Base-by-base conservation (phyloP, 78 protist species). In the Chrysochromulina parva region DNA sequence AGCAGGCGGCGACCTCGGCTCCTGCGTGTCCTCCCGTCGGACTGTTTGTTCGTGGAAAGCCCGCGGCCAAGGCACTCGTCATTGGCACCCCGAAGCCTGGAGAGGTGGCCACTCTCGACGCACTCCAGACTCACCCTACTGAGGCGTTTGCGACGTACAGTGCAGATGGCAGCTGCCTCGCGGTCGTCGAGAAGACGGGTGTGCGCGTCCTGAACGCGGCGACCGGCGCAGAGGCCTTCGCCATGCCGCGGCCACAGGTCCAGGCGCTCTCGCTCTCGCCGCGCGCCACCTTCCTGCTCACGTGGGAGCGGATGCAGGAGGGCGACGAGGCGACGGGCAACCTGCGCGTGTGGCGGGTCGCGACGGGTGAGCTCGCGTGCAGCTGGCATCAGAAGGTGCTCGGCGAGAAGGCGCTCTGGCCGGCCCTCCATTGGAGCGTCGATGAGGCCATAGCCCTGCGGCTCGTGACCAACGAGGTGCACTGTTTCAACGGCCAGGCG, bases 241-340 rank as follows among this genome's bases (percentile, higher is more conserved):
- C 58, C 52, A 10, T 78, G 13, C 3, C 28, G 59, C 38, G 71
- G 22, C 52, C 78, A 50, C 38, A 2, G 11, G 76, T 80, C 9
- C 22, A 7, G 20, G 92, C 88, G 22, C 3, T 73, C n/a, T 47
- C 87, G 3, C 69, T 74, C 60, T 90, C 92, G 50, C 88, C 92
- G 55, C 2, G 2, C 20, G 88, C 74, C 55, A 76, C 59, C n/a
- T 90, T 28, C 62, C 17, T 90, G 7, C 76, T 59, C 54, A 90
- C 92, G 50, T 90, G 92, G 92, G 92, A 90, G 60, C 76, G 62
- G 88, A 58, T 90, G 17, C 53, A 57, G 10, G 92, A 90, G 10
- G 92, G 69, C 54, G 67, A 22, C 47, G 9, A 47, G 14, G 92
- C 71, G 9, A 38, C 38, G 38, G 91, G 91, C 52, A 90, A 90